Conservation (phyloP, 768 basidiomycete species). For the Leccinum aurantiacum region DNA sequence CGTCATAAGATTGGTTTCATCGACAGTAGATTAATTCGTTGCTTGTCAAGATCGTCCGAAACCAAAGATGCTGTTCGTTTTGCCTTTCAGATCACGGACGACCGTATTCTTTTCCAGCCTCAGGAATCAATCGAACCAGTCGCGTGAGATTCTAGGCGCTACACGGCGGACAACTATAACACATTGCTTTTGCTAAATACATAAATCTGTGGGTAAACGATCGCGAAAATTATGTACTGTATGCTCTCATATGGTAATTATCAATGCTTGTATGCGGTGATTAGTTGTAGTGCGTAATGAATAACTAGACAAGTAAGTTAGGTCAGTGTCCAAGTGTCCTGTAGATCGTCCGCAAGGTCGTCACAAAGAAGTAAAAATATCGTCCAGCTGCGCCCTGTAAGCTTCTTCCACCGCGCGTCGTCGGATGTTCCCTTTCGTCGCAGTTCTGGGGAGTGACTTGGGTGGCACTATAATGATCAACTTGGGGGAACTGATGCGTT, state of each 20-base stretch:
- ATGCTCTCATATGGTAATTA: conserved; percentile 20
- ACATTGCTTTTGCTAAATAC: conserved; percentile 6
- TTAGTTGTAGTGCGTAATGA: conserved; percentile 1
- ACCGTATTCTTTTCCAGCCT: conserved; percentile 15
- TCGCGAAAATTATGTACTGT: conserved; percentile 13
- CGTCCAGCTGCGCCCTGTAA: conserved; percentile 57
- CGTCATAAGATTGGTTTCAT: conserved; percentile 21
- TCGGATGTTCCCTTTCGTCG: conserved; percentile 81
- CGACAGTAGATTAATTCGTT: conserved; percentile 23
- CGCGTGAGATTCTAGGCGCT: background rate
- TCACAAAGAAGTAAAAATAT: conserved; percentile 44
- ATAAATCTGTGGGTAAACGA: background rate
- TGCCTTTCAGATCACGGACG: conserved; percentile 24
- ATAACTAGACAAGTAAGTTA: conserved; percentile 23
- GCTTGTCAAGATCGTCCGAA: conserved; percentile 31
- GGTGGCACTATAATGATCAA: conserved; percentile 67
- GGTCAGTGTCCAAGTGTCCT: conserved; percentile 2
- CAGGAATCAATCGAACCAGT: background rate
- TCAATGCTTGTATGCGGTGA: conserved; percentile 7
- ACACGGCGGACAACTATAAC: conserved; percentile 1
- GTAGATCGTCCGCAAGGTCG: conserved; percentile 8
- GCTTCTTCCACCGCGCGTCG: conserved; percentile 72
- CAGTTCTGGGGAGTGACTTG: conserved; percentile 71
- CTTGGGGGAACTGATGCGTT: conserved; percentile 63
- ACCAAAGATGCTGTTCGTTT: conserved; percentile 20